phyloP scores from a whole-genome alignment of 345 rosid species.

The Lumnitzera littorea region DNA sequence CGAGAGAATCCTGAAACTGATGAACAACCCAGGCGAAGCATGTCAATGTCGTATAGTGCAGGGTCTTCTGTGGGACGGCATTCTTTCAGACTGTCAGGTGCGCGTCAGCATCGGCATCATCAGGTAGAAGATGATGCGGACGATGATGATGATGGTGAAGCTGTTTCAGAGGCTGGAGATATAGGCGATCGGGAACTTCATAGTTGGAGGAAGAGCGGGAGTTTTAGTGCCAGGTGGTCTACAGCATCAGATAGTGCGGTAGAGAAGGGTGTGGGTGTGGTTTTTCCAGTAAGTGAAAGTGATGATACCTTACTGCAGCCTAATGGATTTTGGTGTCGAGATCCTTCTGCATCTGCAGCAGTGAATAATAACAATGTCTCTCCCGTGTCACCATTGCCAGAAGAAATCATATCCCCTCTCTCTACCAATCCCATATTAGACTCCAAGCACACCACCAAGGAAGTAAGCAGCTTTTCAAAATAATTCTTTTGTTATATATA shows the following conservation, averaged over 20 bases:
- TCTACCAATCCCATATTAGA: conserved; percentile 33
- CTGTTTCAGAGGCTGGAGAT: conserved; percentile 88
- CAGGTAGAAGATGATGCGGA: too few species aligned
- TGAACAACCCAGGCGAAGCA: too few species aligned
- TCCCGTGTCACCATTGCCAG: conserved; percentile 27
- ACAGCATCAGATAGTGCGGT: conserved; percentile 27
- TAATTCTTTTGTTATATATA: too few species aligned
- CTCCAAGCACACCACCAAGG: conserved; percentile 21
- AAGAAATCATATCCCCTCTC: conserved; percentile 36
- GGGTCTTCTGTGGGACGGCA: too few species aligned
- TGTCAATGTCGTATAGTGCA: too few species aligned
- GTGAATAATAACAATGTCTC: conserved; percentile 21
- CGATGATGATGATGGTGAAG: too few species aligned
- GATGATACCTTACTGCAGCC: conserved; percentile 21
- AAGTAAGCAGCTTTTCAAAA: conserved; percentile 13
- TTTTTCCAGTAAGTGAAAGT: conserved; percentile 20
- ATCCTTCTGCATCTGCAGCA: conserved; percentile 9
- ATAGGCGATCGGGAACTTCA: conserved; percentile 69
- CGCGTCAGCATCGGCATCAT: too few species aligned
- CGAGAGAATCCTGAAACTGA: too few species aligned
- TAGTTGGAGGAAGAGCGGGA: conserved; percentile 21
- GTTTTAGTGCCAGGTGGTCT: conserved; percentile 27
- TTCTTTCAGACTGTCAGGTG: too few species aligned
- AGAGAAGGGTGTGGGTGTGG: conserved; percentile 24
- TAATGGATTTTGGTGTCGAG: conserved; percentile 13